A percentile compares a stretch with the other conserved stretches of the same genome.
These are phyloP conservation scores for Quercus dentata DNA, from an alignment of 306 rosid species.

Conservation along the genomic window DNA sequence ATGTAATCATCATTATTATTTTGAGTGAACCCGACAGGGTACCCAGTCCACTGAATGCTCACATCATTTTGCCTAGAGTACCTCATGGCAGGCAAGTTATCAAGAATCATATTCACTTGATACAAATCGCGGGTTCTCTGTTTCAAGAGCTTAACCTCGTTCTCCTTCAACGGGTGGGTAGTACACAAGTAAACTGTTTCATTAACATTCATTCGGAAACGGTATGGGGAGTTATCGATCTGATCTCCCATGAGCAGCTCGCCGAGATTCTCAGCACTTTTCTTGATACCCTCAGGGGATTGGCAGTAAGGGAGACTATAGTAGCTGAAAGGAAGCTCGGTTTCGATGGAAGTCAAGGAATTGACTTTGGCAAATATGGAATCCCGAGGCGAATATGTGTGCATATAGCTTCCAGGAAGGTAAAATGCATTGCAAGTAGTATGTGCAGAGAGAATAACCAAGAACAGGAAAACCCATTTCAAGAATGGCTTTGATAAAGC, in stretches of 20 bases:
- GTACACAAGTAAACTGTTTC: conserved; percentile 77
- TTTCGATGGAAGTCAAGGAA: conserved; percentile 94
- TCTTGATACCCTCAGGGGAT: conserved; percentile 62
- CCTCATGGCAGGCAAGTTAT: conserved; percentile 90
- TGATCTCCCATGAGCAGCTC: conserved; percentile 94
- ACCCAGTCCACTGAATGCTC: conserved; percentile 93
- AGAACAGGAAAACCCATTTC: conserved; percentile 30
- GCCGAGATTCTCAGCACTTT: conserved; percentile 93
- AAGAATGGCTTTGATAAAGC: conserved; percentile 31
- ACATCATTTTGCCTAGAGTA: conserved; percentile 72
- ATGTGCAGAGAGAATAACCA: conserved; percentile 32
- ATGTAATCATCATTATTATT: conserved; percentile 69
- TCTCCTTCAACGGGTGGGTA: conserved; percentile 53
- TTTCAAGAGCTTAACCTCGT: conserved; percentile 74
- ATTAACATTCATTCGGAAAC: conserved; percentile 66
- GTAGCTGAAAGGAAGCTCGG: conserved; percentile 91
- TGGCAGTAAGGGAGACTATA: conserved; percentile 82
- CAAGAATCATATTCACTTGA: conserved; percentile 94
- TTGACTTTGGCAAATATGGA: conserved; percentile 68
- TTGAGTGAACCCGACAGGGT: conserved; percentile 74
- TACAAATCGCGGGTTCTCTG: conserved; percentile 91
- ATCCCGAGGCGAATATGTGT: conserved; percentile 61
- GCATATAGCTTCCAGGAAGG: conserved; percentile 95
- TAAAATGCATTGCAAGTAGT: conserved; percentile 54
- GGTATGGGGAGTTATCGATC: conserved; percentile 80